Percentiles rank a stretch among this genome's conserved stretches.
These are phyloP conservation scores for Sordariomycetes sp. DNA, from an alignment of 2,329 filamentous ascomycete genomes.

Conservation along the genomic window DNA sequence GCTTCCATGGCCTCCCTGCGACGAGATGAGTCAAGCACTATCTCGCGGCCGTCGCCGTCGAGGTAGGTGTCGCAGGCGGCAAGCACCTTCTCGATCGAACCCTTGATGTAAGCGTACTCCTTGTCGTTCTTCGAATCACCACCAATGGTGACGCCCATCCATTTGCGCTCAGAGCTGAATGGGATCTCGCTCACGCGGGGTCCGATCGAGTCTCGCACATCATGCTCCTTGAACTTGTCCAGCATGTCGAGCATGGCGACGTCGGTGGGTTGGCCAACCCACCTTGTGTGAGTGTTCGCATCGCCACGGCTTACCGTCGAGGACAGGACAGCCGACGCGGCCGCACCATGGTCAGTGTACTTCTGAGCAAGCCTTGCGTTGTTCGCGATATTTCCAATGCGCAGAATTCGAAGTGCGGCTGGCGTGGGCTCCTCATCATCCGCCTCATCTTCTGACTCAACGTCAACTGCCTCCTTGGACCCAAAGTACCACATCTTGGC, in stretches of 20 bases:
- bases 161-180: constrained; percentile 95
- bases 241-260: constrained; percentile 93
- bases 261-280: constrained; percentile 95
- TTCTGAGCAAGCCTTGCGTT: constrained; percentile 74
- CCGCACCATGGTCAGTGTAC: constrained; percentile 60
- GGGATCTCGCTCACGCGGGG: constrained; percentile 76
- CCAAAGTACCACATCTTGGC: constrained; percentile 96
- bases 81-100: constrained; percentile 80
- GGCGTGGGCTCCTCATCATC: constrained; percentile 54
- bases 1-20: constrained; percentile 68
- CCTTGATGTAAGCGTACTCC: constrained; percentile 91
- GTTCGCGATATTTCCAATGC: constrained; percentile 94
- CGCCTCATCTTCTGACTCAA: constrained; percentile 45
- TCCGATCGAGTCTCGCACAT: constrained; percentile 81
- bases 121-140: constrained; percentile 49
- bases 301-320: constrained; percentile 62
- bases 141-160: constrained; percentile 93
- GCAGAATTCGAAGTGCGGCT: constrained; percentile 70
- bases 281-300: constrained; percentile 64
- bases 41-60: constrained; percentile 74
- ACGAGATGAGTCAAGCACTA: constrained; percentile 70
- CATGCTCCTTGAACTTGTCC: constrained; percentile 84
- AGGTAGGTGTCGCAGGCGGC: constrained; percentile 86
- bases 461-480: constrained; percentile 39
- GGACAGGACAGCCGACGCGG: constrained; percentile 67